Conservation (phyloP, 108 stramenopile genomes). For the Skeletonema marinoi region DNA sequence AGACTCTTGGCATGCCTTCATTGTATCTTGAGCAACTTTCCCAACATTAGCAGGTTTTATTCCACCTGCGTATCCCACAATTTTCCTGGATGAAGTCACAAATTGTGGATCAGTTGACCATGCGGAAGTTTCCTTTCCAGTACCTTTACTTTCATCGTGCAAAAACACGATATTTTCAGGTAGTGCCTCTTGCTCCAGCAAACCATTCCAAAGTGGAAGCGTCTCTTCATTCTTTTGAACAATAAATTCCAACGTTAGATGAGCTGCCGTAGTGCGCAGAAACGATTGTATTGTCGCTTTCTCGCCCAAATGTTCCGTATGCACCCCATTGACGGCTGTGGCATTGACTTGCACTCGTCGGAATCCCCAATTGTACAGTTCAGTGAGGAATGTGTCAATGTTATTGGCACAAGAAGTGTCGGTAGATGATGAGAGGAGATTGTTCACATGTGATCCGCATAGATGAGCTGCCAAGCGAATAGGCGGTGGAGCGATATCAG, state of each 20-base stretch:
- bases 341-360: slow-evolving; percentile 93
- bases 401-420: slow-evolving; percentile 16
- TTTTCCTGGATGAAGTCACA: slow-evolving; percentile 33
- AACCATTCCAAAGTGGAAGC: slow-evolving; percentile 73
- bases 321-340: slow-evolving; percentile 93
- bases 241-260: slow-evolving; percentile 86
- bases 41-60: slow-evolving; percentile 84
- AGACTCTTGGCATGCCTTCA: slow-evolving; percentile 28
- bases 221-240: slow-evolving; percentile 93
- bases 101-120: slow-evolving; percentile 52
- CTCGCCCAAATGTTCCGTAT: slow-evolving; percentile 61
- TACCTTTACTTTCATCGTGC: slow-evolving; percentile 86
- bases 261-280: slow-evolving; percentile 30
- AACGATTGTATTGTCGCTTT: slow-evolving; percentile 50
- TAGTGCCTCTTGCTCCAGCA: slow-evolving; percentile 37
- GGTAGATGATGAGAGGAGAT: slow-evolving; percentile 61
- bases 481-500: not conserved
- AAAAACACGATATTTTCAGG: slow-evolving; percentile 78
- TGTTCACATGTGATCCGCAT: slow-evolving; percentile 86
- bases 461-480: slow-evolving; percentile 92
- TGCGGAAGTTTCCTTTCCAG: slow-evolving; percentile 56
- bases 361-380: slow-evolving; percentile 74
- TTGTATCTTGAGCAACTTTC: slow-evolving; percentile 56
- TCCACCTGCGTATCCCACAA: slow-evolving; percentile 89
- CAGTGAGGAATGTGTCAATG: slow-evolving; percentile 64